Conservation (phyloP, 495 filamentous ascomycete genomes). For the Cercophora newfieldiana region DNA sequence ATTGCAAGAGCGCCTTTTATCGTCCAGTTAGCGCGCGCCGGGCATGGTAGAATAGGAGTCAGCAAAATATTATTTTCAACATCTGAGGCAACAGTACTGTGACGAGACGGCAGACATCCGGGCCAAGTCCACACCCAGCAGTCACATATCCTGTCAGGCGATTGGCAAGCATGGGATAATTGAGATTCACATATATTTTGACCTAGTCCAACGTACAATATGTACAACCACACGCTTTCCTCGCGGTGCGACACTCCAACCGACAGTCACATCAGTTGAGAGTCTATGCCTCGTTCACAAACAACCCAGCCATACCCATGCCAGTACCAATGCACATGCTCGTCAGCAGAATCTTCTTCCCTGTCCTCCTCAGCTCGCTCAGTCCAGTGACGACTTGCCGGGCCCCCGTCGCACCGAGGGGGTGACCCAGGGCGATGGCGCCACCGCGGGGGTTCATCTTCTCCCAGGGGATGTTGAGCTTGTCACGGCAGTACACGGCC, state of each 20-base stretch:
- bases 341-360: constrained; percentile 81
- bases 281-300: constrained; percentile 70
- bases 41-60: no score
- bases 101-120: no score
- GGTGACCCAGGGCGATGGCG: constrained; percentile 77
- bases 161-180: no score
- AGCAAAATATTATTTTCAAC: no score
- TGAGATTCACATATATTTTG: no score
- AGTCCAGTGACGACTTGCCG: constrained; percentile 83
- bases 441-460: constrained; percentile 91
- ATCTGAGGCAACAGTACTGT: no score
- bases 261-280: not conserved
- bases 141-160: no score
- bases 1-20: no score
- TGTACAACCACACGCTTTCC: not conserved
- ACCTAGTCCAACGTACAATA: no score
- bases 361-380: constrained; percentile 73
- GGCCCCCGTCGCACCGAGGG: constrained; percentile 76
- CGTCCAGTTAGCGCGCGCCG: no score
- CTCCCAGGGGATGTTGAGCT: constrained; percentile 70
- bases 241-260: not conserved
- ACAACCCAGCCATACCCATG: constrained; percentile 80
- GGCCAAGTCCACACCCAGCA: no score
- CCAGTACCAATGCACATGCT: constrained; percentile 88
- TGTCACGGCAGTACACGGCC: constrained; percentile 88